These are phyloP conservation scores for Lyophyllum decastes DNA, from an alignment of 768 basidiomycete species.

Conservation along the genomic window DNA sequence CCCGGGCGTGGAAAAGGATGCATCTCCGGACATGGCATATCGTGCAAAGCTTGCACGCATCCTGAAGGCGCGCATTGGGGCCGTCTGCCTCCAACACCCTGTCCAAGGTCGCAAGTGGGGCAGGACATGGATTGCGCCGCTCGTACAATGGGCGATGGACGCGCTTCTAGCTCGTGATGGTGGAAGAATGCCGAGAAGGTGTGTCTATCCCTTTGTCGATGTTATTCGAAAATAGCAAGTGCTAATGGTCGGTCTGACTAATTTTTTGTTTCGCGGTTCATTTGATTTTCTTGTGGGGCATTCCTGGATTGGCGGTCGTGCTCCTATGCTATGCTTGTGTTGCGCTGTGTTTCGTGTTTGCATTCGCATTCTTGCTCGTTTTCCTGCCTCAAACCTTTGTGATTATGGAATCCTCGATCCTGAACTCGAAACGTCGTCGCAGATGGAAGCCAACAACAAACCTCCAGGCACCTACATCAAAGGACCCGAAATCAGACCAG, in stretches of 20 bases:
- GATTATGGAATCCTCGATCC: too few species aligned
- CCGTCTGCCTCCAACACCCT: constrained; percentile 5
- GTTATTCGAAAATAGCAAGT: too few species aligned
- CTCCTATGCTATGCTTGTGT: too few species aligned
- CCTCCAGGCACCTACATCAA: not conserved
- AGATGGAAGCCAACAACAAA: not conserved
- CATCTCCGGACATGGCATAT: not conserved
- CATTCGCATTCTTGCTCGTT: too few species aligned
- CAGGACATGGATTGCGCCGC: constrained; percentile 1
- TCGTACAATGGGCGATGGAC: constrained; percentile 7
- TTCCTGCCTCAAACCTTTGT: too few species aligned
- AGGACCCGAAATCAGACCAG: not conserved
- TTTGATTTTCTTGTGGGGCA: too few species aligned
- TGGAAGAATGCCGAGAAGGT: not conserved
- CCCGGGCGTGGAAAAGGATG: not conserved
- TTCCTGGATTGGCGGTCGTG: too few species aligned
- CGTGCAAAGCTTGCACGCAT: constrained; percentile 1
- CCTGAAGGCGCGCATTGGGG: constrained; percentile 5
- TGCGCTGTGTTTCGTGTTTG: too few species aligned
- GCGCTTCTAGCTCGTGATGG: not conserved
- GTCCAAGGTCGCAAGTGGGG: constrained; percentile 11
- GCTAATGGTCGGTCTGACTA: not conserved
- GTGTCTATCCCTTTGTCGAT: not conserved
- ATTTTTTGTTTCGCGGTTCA: not conserved
- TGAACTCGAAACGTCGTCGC: too few species aligned